Conservation (phyloP, 2,329 filamentous ascomycete species). For the Mycocentrospora acerina region DNA sequence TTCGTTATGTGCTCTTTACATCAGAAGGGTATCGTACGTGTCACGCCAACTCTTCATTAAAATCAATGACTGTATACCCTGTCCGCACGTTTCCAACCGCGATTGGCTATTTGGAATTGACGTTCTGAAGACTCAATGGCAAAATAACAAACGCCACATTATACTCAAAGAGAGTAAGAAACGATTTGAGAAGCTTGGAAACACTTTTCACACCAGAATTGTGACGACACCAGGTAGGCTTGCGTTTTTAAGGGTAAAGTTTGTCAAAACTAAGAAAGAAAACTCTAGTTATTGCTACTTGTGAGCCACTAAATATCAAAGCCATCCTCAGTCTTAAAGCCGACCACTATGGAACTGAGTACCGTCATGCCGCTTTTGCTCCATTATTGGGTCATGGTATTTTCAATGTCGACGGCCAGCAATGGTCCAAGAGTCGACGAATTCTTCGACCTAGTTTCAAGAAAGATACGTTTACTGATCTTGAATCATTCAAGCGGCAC, state of each 20-base stretch:
- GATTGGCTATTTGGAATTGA: constrained; percentile 59
- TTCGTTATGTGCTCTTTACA: too few relatives aligned
- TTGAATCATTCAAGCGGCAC: constrained; percentile 62
- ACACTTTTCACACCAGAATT: constrained; percentile 46
- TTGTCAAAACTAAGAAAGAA: too few relatives aligned
- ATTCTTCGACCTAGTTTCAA: constrained; percentile 58
- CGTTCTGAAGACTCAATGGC: constrained; percentile 45
- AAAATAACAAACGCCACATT: constrained; percentile 37
- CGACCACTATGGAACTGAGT: constrained; percentile 49
- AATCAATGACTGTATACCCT: constrained; percentile 53
- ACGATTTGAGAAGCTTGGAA: constrained; percentile 27
- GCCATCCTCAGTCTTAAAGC: constrained; percentile 48
- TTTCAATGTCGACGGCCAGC: constrained; percentile 50
- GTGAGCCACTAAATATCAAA: constrained; percentile 53
- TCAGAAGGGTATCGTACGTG: too few relatives aligned
- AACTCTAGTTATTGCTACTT: constrained; percentile 39
- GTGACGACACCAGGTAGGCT: constrained; percentile 34
- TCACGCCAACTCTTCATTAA: too few relatives aligned
- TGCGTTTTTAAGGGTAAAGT: too few relatives aligned
- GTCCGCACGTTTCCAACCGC: constrained; percentile 50
- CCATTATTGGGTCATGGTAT: constrained; percentile 49
- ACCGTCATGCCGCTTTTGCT: constrained; percentile 37
- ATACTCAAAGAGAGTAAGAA: constrained; percentile 22
- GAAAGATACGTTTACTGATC: constrained; percentile 54
- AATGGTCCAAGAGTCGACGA: constrained; percentile 44